phyloP scores from a whole-genome alignment of 176 grass and related monocot genomes.

The Bothriochloa decipiens region DNA sequence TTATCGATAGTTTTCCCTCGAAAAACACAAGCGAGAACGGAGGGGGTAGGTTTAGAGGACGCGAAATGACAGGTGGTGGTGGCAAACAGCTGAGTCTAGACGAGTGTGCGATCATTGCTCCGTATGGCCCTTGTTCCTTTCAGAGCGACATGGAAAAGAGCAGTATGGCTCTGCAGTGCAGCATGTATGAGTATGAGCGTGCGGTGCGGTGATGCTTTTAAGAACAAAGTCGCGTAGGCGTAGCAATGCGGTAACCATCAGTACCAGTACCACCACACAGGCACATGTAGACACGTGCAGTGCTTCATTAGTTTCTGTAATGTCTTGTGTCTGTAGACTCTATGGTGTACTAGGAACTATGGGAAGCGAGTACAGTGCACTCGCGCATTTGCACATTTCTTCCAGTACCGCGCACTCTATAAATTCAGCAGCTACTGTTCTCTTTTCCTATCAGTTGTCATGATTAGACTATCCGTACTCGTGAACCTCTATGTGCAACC shows the following conservation, averaged over 20 bases:
- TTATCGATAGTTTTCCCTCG: no score
- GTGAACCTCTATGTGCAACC: no score
- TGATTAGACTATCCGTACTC: no score
- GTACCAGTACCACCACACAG: not conserved
- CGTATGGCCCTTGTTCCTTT: not conserved
- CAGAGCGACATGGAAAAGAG: not conserved
- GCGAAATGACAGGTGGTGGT: not conserved
- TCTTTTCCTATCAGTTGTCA: not conserved
- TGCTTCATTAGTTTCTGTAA: not conserved
- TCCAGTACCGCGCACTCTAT: no score
- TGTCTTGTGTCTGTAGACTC: not conserved
- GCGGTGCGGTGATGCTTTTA: conserved; percentile 21
- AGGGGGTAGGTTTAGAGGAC: conserved; percentile 5
- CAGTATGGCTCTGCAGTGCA: no score
- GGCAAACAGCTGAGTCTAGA: not conserved
- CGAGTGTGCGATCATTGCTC: conserved; percentile 1
- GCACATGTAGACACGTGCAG: not conserved
- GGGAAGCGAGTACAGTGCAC: not conserved
- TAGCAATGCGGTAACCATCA: conserved; percentile 4
- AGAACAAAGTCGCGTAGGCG: not conserved
- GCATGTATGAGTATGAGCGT: not conserved
- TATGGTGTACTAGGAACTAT: not conserved
- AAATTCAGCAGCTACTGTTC: not conserved
- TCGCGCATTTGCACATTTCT: no score
- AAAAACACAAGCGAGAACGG: no score